Evolutionary conservation across 352 stramenopile genomes (phyloP).

Genomic region (Pythium aristosporum): DNA sequence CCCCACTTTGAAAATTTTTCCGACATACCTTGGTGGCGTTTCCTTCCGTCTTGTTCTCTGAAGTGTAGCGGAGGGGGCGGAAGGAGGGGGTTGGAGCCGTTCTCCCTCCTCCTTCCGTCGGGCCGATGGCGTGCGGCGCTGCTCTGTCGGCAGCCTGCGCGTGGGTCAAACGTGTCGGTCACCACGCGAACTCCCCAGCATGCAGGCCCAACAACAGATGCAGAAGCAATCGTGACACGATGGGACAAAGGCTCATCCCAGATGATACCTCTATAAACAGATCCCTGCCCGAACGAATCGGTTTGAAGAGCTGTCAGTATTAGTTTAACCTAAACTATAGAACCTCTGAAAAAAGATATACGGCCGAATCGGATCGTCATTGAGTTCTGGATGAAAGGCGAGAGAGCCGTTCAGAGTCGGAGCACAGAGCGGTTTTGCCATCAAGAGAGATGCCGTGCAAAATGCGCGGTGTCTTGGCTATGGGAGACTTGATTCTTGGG

Average conservation of each 20-base stretch:
- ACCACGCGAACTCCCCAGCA: not conserved
- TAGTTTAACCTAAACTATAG: not conserved
- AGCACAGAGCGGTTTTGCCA: not conserved
- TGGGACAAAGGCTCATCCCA: slow-evolving; percentile 9
- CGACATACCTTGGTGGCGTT: not conserved
- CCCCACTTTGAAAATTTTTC: no score
- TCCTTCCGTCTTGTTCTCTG: not conserved
- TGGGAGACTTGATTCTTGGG: no score
- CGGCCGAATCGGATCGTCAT: not conserved
- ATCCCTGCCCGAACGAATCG: not conserved
- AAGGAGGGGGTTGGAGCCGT: not conserved
- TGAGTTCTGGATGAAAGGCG: not conserved
- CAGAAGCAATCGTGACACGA: slow-evolving; percentile 18
- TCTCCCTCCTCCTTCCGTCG: not conserved
- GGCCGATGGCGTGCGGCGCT: not conserved
- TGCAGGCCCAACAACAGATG: slow-evolving; percentile 13
- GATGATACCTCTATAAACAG: not conserved
- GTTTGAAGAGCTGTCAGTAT: not conserved
- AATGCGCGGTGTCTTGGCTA: no score
- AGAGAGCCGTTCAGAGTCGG: slow-evolving; percentile 22
- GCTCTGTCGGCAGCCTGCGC: not conserved
- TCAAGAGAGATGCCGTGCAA: not conserved
- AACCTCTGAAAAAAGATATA: slow-evolving; percentile 7
- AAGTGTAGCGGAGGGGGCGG: not conserved
- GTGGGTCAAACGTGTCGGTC: not conserved